Percentiles rank a stretch among this genome's conserved stretches.
Conservation (phyloP, 2,329 filamentous ascomycete genomes). For the Fusarium sp. region DNA sequence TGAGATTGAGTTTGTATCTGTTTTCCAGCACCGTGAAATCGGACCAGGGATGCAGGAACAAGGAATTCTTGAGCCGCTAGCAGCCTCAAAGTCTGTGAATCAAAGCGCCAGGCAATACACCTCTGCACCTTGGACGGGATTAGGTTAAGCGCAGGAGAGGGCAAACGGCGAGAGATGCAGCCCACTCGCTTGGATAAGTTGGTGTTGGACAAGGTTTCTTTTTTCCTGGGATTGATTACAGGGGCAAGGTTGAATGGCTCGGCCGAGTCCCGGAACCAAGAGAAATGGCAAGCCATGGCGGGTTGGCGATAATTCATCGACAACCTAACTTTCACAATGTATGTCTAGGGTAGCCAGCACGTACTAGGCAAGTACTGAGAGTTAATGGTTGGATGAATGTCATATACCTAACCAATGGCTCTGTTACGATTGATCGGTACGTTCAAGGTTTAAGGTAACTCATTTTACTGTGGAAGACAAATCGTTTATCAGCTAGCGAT, state of each 20-base stretch:
- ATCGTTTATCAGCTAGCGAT: not conserved
- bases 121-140: not conserved
- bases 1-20: constrained; percentile 5
- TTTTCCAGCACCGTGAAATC: constrained; percentile 10
- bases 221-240: not conserved
- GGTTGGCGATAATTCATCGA: not conserved
- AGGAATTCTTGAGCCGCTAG: constrained; percentile 15
- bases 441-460: not conserved
- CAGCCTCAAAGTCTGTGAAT: not conserved
- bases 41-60: constrained; percentile 38
- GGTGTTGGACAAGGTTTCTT: constrained; percentile 2
- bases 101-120: not conserved
- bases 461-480: not conserved
- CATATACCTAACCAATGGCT: not conserved
- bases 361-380: no score
- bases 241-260: not conserved
- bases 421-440: not conserved
- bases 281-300: not conserved
- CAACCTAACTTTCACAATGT: not conserved
- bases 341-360: not conserved
- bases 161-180: constrained; percentile 8
- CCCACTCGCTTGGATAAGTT: constrained; percentile 4
- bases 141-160: not conserved
- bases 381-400: not conserved
- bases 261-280: constrained; percentile 14